Evolutionary conservation across 2,329 filamentous ascomycete species (phyloP), one percentile per base, ranked within the genome.

Genomic region (Tolypocladium pustulatum): DNA sequence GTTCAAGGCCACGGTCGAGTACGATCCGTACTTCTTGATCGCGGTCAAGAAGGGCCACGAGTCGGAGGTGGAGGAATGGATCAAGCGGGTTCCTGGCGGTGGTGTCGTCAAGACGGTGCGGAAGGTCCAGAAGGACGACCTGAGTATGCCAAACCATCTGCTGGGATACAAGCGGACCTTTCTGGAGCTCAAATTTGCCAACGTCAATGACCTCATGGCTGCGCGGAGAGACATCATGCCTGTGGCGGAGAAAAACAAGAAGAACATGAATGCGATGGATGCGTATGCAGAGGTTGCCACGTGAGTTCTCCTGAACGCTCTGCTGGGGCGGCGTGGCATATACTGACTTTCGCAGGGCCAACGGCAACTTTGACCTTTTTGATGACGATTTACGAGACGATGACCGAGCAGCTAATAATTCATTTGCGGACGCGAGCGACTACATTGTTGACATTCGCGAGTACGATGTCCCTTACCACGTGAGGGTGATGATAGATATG

Each of bases 401-500:
- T 72, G 89, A 94, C 73, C 84, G 82, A 86, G 86, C 87, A 82
- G 79, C 81, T 77, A 91, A 87, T 78, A 83, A 82, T 72, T 80
- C 81, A 65, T 87, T 91, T 76, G 80, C 87, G 66, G 92, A 97
- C 74, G 91, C 93, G 60, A 96, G 91, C 81, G 93, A 97, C 81
- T 97, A 88, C 74, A 91, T 99, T 81, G 84, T 97, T 76, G 95
- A 99, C 82, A 96, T 99, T 72, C 87, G 94, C 81, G 94, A 99
- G 79, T 99, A 96, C 75, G 94, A 99, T 75, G 95, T 99, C 68
- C 95, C 94, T 64, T 99, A 99, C 79, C 94, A 99, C 79, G 94
- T 99, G 70, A 86, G 94, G 82, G 93, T 99, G 76, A 90, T 95
- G 75, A 99, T 99, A 76, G 94, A 99, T 76, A 84, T 91, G 80